Conservation (phyloP, 179 eudicot species). For the Nepenthes alata region DNA sequence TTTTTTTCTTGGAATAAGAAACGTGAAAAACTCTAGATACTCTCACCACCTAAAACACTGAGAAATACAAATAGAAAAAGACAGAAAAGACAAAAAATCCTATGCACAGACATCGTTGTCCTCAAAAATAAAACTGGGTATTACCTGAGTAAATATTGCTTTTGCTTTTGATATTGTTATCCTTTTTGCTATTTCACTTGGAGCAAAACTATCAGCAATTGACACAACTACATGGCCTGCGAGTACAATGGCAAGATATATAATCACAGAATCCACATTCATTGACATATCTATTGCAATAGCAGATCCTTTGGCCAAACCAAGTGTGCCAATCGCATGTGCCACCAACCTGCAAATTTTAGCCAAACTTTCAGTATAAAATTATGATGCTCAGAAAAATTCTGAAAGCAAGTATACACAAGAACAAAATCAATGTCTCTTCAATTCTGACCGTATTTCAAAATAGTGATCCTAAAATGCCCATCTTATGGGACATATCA, state of each 20-base stretch:
- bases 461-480: no score
- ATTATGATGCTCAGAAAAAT: neutral
- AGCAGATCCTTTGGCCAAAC: slow-evolving; percentile 74
- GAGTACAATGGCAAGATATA: slow-evolving; percentile 86
- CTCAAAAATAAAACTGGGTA: neutral
- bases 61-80: neutral
- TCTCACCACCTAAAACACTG: neutral
- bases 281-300: slow-evolving; percentile 98
- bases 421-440: neutral
- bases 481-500: no score
- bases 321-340: slow-evolving; percentile 60
- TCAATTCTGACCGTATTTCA: no score
- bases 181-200: slow-evolving; percentile 78
- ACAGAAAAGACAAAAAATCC: neutral
- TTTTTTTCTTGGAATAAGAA: no score
- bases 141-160: slow-evolving; percentile 96
- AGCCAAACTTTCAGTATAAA: neutral
- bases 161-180: slow-evolving; percentile 61
- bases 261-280: slow-evolving; percentile 76
- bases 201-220: slow-evolving; percentile 96
- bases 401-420: neutral
- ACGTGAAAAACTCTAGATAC: no score
- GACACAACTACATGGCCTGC: slow-evolving; percentile 88
- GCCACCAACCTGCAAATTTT: slow-evolving; percentile 57
- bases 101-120: neutral